Conservation (phyloP, 2,329 filamentous ascomycete species). For the Blastomyces percursus region DNA sequence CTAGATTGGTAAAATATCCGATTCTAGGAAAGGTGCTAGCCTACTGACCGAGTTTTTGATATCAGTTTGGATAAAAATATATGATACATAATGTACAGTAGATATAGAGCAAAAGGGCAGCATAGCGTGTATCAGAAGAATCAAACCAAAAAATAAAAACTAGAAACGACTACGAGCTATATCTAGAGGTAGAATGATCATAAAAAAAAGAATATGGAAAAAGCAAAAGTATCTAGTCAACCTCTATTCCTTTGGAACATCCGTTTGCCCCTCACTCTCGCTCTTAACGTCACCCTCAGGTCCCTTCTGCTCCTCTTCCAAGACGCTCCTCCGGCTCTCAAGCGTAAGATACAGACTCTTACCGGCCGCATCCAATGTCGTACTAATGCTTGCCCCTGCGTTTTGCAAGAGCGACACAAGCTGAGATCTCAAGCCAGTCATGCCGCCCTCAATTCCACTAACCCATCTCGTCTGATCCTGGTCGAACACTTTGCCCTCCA, state of each 20-base stretch:
- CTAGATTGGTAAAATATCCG: background rate
- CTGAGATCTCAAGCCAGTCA: conserved; percentile 70
- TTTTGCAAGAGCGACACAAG: conserved; percentile 71
- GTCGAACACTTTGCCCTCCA: conserved; percentile 80
- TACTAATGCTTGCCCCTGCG: conserved; percentile 65
- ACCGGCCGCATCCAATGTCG: conserved; percentile 64
- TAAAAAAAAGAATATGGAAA: background rate
- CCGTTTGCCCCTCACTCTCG: conserved; percentile 1
- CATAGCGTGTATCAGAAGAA: background rate
- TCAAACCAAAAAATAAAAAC: background rate
- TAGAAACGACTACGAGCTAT: background rate
- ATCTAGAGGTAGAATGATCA: background rate
- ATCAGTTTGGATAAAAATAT: conserved; percentile 6
- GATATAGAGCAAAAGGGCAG: background rate
- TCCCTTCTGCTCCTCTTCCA: conserved; percentile 57
- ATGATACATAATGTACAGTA: conserved; percentile 9
- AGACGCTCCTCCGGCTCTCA: conserved; percentile 65
- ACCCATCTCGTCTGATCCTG: conserved; percentile 58
- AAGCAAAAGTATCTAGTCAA: background rate
- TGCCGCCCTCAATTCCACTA: conserved; percentile 66
- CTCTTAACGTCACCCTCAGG: conserved; percentile 23
- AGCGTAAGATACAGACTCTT: conserved; percentile 80
- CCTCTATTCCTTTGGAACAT: background rate
- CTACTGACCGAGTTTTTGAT: background rate
- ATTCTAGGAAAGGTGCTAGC: background rate